Conservation (phyloP, 768 basidiomycete species). For the Dioszegia crocea region DNA sequence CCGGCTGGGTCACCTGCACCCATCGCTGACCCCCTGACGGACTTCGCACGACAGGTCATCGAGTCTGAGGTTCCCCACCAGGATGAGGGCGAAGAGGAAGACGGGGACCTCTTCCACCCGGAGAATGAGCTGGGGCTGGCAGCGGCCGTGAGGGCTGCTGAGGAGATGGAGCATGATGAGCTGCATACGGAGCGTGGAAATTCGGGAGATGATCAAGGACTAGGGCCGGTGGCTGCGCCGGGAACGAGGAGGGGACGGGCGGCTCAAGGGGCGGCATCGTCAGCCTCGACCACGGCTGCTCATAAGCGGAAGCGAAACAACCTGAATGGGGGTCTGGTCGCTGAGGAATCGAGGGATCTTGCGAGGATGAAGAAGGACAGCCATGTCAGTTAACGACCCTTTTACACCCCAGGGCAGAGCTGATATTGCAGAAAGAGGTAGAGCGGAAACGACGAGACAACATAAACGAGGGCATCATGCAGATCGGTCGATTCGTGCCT, state of each 20-base stretch:
- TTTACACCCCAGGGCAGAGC: background rate
- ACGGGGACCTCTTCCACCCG: background rate
- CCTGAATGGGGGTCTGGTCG: conserved; percentile 5
- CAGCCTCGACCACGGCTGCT: background rate
- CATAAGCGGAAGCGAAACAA: conserved; percentile 15
- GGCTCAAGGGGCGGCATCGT: background rate
- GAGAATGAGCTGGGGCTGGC: background rate
- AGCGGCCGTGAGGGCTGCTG: background rate
- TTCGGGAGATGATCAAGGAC: background rate
- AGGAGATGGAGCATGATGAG: background rate
- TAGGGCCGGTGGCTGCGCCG: background rate
- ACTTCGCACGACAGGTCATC: conserved; percentile 3
- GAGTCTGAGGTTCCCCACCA: background rate
- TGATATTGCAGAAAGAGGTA: conserved; percentile 81
- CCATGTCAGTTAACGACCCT: conserved; percentile 40
- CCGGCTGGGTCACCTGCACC: background rate
- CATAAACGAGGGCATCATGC: conserved; percentile 94
- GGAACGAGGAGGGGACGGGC: background rate
- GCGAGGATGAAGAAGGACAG: conserved; percentile 42
- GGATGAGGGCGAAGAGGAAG: background rate
- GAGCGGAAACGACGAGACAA: conserved; percentile 90
- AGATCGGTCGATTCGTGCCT: conserved; percentile 81
- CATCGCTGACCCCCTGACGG: background rate
- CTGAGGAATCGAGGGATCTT: conserved; percentile 9
- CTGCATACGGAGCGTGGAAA: no score